These are phyloP conservation scores for Vaccinium macrocarpon DNA, from an alignment of 148 eudicot genomes.

Conservation along the genomic window DNA sequence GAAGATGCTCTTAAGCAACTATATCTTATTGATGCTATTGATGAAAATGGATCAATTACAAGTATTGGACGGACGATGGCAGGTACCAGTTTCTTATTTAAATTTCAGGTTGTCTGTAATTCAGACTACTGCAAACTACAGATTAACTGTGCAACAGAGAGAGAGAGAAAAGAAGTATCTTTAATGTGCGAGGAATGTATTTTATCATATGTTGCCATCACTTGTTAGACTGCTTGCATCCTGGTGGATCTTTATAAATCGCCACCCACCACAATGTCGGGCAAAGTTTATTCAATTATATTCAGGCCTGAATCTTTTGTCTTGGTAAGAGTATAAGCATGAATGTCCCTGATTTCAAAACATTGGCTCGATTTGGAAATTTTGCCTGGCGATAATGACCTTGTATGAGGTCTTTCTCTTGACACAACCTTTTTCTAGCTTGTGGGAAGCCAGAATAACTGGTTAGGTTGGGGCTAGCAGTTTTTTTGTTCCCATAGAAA, in stretches of 20 bases:
- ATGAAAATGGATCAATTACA: conserved; percentile 80
- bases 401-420: background rate
- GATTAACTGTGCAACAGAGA: background rate
- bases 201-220: background rate
- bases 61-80: conserved; percentile 80
- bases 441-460: background rate
- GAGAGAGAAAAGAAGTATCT: background rate
- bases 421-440: background rate
- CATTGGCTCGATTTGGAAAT: background rate
- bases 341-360: background rate
- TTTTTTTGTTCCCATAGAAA: background rate
- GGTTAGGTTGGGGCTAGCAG: background rate
- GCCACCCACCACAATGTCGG: background rate
- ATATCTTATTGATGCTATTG: conserved; percentile 92
- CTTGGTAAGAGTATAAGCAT: too few relatives aligned
- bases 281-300: background rate
- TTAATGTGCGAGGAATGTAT: background rate
- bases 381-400: background rate
- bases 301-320: background rate
- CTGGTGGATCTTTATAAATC: background rate
- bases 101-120: background rate
- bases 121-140: background rate
- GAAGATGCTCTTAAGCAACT: conserved; percentile 92
- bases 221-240: background rate
- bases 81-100: conserved; percentile 39